Conservation (phyloP, 495 filamentous ascomycete species). For the Xylaria sp. region DNA sequence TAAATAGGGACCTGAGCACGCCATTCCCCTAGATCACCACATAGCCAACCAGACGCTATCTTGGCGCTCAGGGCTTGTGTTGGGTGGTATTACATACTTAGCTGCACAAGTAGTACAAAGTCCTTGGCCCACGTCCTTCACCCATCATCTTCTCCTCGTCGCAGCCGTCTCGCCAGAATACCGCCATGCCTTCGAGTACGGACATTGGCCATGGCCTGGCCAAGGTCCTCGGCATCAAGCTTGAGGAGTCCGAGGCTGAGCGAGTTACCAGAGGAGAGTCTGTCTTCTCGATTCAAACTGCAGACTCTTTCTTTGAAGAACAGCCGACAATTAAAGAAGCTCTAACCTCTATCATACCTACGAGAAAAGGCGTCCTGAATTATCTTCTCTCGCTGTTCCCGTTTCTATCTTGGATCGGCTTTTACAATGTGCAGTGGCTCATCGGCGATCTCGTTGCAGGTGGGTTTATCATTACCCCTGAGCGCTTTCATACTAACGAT, state of each 20-base stretch:
- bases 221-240: conserved; percentile 84
- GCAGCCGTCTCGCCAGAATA: background rate
- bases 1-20: conserved; percentile 18
- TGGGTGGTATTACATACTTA: conserved; percentile 10
- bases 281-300: conserved; percentile 74
- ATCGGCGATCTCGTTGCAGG: conserved; percentile 89
- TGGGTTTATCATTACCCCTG: conserved; percentile 46
- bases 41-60: conserved; percentile 21
- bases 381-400: conserved; percentile 82
- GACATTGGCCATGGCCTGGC: conserved; percentile 75
- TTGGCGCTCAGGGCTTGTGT: conserved; percentile 19
- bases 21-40: background rate
- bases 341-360: conserved; percentile 67
- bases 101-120: conserved; percentile 16
- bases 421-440: conserved; percentile 91
- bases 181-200: conserved; percentile 34
- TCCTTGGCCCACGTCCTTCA: background rate
- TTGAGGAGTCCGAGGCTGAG: conserved; percentile 64
- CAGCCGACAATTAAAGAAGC: conserved; percentile 80
- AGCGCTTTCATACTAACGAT: conserved; percentile 27
- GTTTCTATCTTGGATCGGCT: conserved; percentile 83
- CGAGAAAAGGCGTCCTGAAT: conserved; percentile 53
- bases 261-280: conserved; percentile 77
- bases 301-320: conserved; percentile 82
- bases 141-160: background rate